Base-by-base conservation (phyloP, 2,329 filamentous ascomycete genomes). In the Nothophoma quercina region DNA sequence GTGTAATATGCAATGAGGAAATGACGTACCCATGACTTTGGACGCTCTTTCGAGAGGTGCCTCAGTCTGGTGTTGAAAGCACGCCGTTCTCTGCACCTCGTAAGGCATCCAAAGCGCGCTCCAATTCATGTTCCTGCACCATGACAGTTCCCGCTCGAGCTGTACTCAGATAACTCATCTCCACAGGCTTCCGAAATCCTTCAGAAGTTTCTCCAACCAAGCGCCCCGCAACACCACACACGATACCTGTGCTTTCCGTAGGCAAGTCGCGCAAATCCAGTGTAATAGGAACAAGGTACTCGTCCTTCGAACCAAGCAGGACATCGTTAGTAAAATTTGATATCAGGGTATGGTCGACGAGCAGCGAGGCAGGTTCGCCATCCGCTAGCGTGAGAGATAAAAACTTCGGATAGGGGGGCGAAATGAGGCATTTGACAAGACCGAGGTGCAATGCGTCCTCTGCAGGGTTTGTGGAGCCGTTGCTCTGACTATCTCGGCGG, bases 81-180 rank as follows among this genome's bases (percentile, higher is more conserved):
- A 67, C 51, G 15, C 68, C 68, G 49, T 73, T 72, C 39, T 72
- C 72, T 3, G 62, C 72, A 36, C 73, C 72, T 26, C 65, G 79
- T 67, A 97, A 74, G 5, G 91, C 90, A 38, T 84, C 83, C 62
- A 97, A 78, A 0, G 91, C 93, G 51, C 84, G 84, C n/a, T 81
- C 79, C 35, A 93, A 80, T 69, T 93, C 89, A 63, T 88, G 85
- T 58, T 88, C 84, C 4, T 87, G 85, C 30, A 98, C 84, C 67
- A 98, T 92, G 8, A 98, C 93, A 5, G 91, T 93, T 1, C 93
- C 93, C 0, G 93, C 91, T 33, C 88, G 84, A 4, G 91, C 92
- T 0, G 93, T 98, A 55, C 89, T 95, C 57, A 98, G 79, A 72
- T 97, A 98, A 51, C 89, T 93, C 75, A 98, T 87, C 71, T 97